phyloP scores from a whole-genome alignment of 108 stramenopile genomes.

The Parmales sp. region DNA sequence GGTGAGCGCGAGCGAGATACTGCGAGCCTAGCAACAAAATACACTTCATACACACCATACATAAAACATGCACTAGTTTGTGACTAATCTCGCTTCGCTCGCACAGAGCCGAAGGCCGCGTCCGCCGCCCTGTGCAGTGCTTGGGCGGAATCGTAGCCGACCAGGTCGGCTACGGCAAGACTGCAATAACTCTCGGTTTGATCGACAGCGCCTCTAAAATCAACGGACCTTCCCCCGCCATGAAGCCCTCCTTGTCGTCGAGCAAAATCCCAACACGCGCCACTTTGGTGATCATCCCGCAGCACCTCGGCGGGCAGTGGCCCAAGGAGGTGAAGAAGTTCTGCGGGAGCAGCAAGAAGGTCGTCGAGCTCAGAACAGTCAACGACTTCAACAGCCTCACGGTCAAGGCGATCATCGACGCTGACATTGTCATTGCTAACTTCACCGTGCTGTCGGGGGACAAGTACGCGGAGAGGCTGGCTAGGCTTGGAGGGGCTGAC shows the following conservation, averaged over 20 bases:
- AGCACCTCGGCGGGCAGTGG: constrained; percentile 32
- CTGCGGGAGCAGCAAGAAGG: constrained; percentile 13
- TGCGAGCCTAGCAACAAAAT: too few relatives aligned
- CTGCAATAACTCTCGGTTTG: constrained; percentile 35
- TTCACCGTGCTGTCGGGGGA: constrained; percentile 21
- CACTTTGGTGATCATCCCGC: constrained; percentile 32
- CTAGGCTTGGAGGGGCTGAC: constrained; percentile 21
- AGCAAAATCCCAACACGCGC: constrained; percentile 17
- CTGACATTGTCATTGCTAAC: constrained; percentile 30
- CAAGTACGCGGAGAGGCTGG: constrained; percentile 26
- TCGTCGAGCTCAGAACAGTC: constrained; percentile 16
- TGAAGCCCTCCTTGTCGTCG: constrained; percentile 3
- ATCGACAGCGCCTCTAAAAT: constrained; percentile 13
- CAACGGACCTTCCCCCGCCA: constrained; percentile 8
- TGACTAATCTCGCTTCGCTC: too few relatives aligned
- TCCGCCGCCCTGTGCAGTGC: constrained; percentile 20
- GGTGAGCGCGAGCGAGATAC: too few relatives aligned
- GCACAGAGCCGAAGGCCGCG: constrained; percentile 34
- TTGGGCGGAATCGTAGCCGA: constrained; percentile 41
- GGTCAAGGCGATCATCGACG: constrained; percentile 18
- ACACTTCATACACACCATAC: too few relatives aligned
- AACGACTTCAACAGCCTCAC: constrained; percentile 20
- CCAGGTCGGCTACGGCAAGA: constrained; percentile 42
- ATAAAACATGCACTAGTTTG: too few relatives aligned
- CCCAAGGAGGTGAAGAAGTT: constrained; percentile 33